Base-by-base conservation (phyloP, 345 rosid genomes). In the Diplotaxis tenuifolia region DNA sequence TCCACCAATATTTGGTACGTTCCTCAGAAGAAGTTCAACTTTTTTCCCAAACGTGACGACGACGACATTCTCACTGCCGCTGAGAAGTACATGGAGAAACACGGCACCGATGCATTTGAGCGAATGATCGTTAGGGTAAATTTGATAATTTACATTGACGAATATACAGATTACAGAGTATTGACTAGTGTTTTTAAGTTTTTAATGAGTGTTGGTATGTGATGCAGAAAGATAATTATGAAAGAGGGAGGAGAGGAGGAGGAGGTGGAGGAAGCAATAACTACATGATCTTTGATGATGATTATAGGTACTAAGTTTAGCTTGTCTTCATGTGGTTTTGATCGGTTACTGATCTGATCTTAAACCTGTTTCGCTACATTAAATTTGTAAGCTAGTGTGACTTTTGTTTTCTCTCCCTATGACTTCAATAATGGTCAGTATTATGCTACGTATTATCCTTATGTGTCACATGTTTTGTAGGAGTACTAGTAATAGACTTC, bases 21-120 rank as follows among this genome's bases (percentile, higher is more conserved):
- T 65, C 98, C 98, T 12, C 86, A 84, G 60, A 89, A 85, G 86
- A 85, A 86, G 74, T 92, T 86, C 21, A 14, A 63, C 70, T 80
- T 81, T 73, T 79, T 81, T 67, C 81, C 86, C 18, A 79, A 84
- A 83, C 86, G 79, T 1, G 96, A 89, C 62, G 99, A 95, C 18
- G 79, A 70, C 2, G 77, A 77, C 16, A 77, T 92, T 68, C 83
- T 95, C 50, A 83, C 96, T 8, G 98, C 92, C 19, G 98, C 99
- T 4, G 91, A 92, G 83, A 85, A 77, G 65, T 92, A 88, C 79
- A 91, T 91, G 14, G 84, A 85, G 63, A 89, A 91, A 74, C 84
- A 95, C 34, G 99, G 97, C n/a, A 84, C 96, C 0, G 84, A 86
- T 36, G 97, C 88, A 1, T 95, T 95, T 34, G 99, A 89, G 80